Conservation (phyloP, 177 flowering plant genomes). For the Vitis hybrid region DNA sequence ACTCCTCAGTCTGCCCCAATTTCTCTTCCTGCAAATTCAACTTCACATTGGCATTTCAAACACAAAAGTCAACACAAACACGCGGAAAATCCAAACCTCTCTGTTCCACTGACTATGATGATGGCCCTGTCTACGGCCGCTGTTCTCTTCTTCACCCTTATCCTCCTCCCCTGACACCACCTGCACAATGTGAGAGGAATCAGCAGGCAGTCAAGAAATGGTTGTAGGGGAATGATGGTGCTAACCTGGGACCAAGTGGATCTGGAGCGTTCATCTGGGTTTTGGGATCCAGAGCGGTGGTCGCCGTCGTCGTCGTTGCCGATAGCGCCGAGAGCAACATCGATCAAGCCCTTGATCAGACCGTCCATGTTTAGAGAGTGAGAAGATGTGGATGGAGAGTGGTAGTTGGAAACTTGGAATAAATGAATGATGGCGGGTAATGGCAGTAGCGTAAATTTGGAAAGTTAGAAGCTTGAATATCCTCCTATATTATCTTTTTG, state of each 20-base stretch:
- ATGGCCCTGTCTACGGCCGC: conserved; percentile 6
- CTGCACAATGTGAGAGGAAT: conserved; percentile 30
- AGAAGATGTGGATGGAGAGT: background rate
- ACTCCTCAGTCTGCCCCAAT: conserved; percentile 22
- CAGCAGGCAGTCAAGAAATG: background rate
- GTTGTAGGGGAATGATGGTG: background rate
- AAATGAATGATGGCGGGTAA: conserved; percentile 27
- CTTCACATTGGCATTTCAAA: conserved; percentile 6
- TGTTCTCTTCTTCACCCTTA: conserved; percentile 13
- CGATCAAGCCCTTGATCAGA: conserved; percentile 69
- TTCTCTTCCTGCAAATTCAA: conserved; percentile 32
- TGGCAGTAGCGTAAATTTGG: conserved; percentile 13
- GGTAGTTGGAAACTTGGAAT: conserved; percentile 15
- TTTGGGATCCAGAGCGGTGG: conserved; percentile 12
- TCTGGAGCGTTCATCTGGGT: conserved; percentile 64
- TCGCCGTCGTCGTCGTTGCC: conserved; percentile 19
- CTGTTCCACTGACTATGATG: conserved; percentile 16
- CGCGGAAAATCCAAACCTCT: conserved; percentile 23
- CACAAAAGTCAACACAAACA: background rate
- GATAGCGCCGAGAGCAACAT: conserved; percentile 51
- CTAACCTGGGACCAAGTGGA: conserved; percentile 82
- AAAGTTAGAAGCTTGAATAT: no score
- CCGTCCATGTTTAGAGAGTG: conserved; percentile 52
- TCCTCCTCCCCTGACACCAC: conserved; percentile 66
- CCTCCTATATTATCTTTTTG: background rate